Conservation (phyloP, 805 yeast species). For the Pichia cabralensis region DNA sequence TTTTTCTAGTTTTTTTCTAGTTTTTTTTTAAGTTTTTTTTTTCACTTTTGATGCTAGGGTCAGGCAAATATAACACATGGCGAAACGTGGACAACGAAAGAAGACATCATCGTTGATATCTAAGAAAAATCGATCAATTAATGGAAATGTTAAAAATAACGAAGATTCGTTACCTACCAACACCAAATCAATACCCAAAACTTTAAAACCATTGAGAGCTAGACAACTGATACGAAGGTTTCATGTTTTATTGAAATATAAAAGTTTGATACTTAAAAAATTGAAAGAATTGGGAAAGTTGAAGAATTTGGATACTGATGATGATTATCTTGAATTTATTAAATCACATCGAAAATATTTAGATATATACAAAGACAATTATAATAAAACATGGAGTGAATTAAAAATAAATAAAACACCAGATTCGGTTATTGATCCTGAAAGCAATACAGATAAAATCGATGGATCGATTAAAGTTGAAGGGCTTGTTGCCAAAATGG, state of each 20-base stretch:
- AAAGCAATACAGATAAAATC: conserved; percentile 2
- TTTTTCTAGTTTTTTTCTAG: too few relatives aligned
- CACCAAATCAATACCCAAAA: conserved; percentile 24
- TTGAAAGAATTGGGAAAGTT: conserved; percentile 1
- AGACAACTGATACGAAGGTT: conserved; percentile 68
- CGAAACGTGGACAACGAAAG: too few relatives aligned
- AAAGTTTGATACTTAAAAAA: conserved; percentile 28
- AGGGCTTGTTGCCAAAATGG: conserved; percentile 27
- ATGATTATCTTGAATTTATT: conserved; percentile 9
- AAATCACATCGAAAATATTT: conserved; percentile 4
- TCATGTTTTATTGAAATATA: conserved; percentile 59
- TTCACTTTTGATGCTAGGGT: too few relatives aligned
- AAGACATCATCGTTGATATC: too few relatives aligned
- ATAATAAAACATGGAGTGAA: conserved; percentile 5
- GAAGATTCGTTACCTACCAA: too few relatives aligned
- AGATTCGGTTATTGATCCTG: conserved; percentile 3
- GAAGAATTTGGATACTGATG: conserved; percentile 5
- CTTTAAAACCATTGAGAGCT: conserved; percentile 60
- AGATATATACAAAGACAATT: conserved; percentile 8
- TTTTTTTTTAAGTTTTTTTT: too few relatives aligned
- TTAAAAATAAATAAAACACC: conserved; percentile 21
- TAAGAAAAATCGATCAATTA: too few relatives aligned
- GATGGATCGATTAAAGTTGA: conserved; percentile 1
- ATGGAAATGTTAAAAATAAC: too few relatives aligned
- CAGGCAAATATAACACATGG: too few relatives aligned